phyloP scores from a whole-genome alignment of 2,329 filamentous ascomycete genomes.

The Epichloe aotearoae region DNA sequence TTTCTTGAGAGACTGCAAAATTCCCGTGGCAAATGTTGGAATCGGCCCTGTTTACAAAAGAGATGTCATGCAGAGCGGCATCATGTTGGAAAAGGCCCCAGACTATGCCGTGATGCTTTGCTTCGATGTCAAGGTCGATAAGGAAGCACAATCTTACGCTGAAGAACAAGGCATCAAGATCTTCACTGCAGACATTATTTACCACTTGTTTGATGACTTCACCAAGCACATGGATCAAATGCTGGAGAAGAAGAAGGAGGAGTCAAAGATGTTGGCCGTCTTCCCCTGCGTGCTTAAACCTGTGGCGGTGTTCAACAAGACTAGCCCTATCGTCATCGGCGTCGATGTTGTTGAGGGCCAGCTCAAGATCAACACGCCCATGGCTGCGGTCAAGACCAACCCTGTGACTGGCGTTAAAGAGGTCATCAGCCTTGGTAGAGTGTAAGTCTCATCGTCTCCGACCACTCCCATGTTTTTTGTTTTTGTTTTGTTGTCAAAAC shows the following conservation, averaged over 20 bases:
- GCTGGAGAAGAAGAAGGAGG: conserved; percentile 85
- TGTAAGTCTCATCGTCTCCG: conserved; percentile 49
- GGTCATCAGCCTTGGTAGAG: conserved; percentile 73
- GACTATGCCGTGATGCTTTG: conserved; percentile 99
- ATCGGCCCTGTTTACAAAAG: conserved; percentile 97
- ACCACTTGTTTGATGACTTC: conserved; percentile 94
- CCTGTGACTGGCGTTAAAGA: conserved; percentile 70
- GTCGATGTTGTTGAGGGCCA: conserved; percentile 90
- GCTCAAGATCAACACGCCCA: conserved; percentile 75
- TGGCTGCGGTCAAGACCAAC: conserved; percentile 76
- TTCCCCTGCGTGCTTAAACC: conserved; percentile 89
- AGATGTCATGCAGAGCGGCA: conserved; percentile 88
- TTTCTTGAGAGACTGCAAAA: conserved; percentile 92
- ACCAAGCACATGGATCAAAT: conserved; percentile 86
- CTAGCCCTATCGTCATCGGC: conserved; percentile 84
- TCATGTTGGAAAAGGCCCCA: conserved; percentile 91
- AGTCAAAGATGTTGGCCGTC: conserved; percentile 87
- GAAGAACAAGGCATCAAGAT: conserved; percentile 94
- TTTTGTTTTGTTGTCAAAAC: neutral
- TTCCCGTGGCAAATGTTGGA: conserved; percentile 91
- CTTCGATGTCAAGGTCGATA: conserved; percentile 99
- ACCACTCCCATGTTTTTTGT: neutral
- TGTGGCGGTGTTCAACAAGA: conserved; percentile 98
- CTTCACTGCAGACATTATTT: conserved; percentile 98
- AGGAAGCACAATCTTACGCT: conserved; percentile 81